Percentiles rank a stretch among this genome's conserved stretches.
These are phyloP conservation scores for Phlegmacium glaucopus DNA, from an alignment of 768 basidiomycete genomes.

Conservation along the genomic window DNA sequence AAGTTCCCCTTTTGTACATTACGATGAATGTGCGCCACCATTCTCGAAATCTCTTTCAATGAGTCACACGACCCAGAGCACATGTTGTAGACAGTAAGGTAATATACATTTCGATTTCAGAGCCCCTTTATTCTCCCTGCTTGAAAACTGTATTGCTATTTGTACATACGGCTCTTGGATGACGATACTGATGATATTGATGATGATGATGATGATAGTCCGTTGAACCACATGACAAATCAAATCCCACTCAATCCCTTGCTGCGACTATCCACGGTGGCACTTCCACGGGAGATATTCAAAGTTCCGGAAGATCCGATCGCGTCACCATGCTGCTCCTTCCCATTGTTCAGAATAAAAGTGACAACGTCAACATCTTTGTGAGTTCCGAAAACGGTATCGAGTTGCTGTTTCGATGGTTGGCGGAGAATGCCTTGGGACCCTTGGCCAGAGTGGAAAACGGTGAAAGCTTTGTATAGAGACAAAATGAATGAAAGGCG, in stretches of 20 bases:
- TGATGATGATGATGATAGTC: too few relatives aligned
- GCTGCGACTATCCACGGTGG: slow-evolving; percentile 35
- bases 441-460: slow-evolving; percentile 73
- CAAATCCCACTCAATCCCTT: slow-evolving; percentile 25
- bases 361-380: slow-evolving; percentile 64
- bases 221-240: not conserved
- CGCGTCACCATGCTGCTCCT: slow-evolving; percentile 49
- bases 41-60: too few relatives aligned
- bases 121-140: too few relatives aligned
- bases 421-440: slow-evolving; percentile 71
- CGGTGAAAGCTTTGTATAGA: slow-evolving; percentile 52
- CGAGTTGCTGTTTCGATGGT: slow-evolving; percentile 83
- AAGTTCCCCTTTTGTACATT: too few relatives aligned
- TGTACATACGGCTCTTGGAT: not conserved
- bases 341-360: slow-evolving; percentile 62
- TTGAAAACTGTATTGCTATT: not conserved
- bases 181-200: too few relatives aligned
- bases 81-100: too few relatives aligned
- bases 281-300: slow-evolving; percentile 31
- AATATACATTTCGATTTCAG: too few relatives aligned
- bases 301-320: slow-evolving; percentile 20
- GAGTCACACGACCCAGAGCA: too few relatives aligned
- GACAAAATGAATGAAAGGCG: not conserved
- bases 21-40: too few relatives aligned
- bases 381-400: slow-evolving; percentile 61